Percentiles rank a stretch among this genome's conserved stretches.
Evolutionary conservation across 1,284 basidiomycete species (phyloP).

Genomic region (Sanghuangporus baumii): DNA sequence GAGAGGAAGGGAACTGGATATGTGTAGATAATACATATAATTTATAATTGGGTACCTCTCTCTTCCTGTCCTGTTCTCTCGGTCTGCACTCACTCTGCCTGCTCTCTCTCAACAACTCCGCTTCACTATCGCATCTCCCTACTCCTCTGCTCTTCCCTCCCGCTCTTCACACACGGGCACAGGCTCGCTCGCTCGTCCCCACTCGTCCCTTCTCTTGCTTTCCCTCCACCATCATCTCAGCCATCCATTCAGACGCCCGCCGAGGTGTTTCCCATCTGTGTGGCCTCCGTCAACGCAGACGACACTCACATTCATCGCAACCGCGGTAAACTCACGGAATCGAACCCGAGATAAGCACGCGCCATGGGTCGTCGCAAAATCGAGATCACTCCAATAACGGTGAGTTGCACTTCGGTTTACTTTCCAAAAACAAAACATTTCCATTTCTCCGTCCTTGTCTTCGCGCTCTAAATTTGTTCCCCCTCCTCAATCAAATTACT

Average conservation of each 20-base stretch:
- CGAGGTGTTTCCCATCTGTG: neutral
- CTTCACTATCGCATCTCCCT: neutral
- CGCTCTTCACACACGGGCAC: neutral
- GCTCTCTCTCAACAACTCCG: neutral
- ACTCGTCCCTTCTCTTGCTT: neutral
- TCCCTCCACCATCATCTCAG: neutral
- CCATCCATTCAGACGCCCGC: neutral
- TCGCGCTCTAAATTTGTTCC: conserved; percentile 4
- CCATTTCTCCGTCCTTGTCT: neutral
- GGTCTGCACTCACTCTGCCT: neutral
- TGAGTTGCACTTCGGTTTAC: neutral
- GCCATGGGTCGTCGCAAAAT: conserved; percentile 20
- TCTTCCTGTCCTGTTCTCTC: neutral
- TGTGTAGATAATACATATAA: neutral
- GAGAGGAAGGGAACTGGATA: neutral
- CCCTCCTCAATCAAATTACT: neutral
- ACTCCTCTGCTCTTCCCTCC: neutral
- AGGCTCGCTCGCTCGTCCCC: neutral
- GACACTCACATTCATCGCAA: neutral
- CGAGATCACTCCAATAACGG: conserved; percentile 20
- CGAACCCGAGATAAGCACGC: neutral
- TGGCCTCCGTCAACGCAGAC: neutral
- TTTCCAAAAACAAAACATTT: conserved; percentile 1
- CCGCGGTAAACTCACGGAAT: neutral
- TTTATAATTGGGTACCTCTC: neutral